Percentiles rank a stretch among this genome's conserved stretches.
Conservation (phyloP, 192 early-diverging fungal species). For the Mortierella claussenii region DNA sequence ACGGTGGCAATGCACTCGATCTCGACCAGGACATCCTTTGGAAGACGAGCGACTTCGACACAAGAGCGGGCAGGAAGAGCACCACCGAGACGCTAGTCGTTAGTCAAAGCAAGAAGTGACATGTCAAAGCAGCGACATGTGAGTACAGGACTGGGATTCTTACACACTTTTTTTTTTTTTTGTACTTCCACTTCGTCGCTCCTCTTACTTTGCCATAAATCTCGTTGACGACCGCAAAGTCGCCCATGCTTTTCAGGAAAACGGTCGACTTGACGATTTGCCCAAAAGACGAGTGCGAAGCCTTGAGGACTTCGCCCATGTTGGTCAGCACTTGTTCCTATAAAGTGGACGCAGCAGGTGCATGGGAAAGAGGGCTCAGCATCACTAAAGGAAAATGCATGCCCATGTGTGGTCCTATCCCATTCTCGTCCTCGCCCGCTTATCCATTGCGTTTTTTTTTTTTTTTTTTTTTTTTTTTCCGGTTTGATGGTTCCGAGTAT, state of each 20-base stretch:
- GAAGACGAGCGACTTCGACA: constrained; percentile 93
- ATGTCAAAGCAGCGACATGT: not conserved
- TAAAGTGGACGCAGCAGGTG: not conserved
- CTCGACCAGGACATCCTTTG: constrained; percentile 91
- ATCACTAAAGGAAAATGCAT: too few species aligned
- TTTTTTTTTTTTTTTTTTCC: not conserved
- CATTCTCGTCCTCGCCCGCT: too few species aligned
- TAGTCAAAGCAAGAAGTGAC: not conserved
- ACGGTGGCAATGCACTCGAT: constrained; percentile 89
- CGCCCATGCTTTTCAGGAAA: constrained; percentile 92
- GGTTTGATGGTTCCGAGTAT: not conserved
- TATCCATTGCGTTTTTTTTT: too few species aligned
- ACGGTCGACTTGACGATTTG: constrained; percentile 97
- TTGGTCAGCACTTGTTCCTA: constrained; percentile 81
- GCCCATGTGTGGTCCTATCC: too few species aligned
- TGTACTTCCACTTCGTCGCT: not conserved
- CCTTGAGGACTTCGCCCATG: constrained; percentile 85
- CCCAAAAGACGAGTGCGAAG: constrained; percentile 79
- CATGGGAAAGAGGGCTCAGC: not conserved
- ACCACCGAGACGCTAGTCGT: constrained; percentile 65
- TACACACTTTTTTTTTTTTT: not conserved
- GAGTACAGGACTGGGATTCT: not conserved
- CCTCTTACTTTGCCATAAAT: constrained; percentile 76
- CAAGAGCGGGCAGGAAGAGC: constrained; percentile 77
- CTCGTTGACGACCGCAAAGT: constrained; percentile 93